Conservation (phyloP, 305 asterid genomes). For the Coffea humblotiana region DNA sequence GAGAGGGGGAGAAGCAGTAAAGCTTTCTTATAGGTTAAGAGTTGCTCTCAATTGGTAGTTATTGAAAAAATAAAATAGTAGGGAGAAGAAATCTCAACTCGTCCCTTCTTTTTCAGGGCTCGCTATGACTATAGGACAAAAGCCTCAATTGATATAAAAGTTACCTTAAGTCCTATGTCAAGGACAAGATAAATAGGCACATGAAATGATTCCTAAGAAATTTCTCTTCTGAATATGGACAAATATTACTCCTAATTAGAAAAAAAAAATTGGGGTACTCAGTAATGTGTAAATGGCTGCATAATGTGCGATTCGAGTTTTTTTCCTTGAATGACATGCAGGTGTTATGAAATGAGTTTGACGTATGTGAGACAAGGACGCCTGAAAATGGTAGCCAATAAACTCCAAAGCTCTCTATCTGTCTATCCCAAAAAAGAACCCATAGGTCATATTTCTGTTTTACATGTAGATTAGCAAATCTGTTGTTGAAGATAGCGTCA, state of each 20-base stretch:
- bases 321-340: not conserved
- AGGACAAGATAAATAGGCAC: not conserved
- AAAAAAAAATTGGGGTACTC: too few species aligned
- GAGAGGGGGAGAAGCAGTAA: too few species aligned
- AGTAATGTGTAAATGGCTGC: not conserved
- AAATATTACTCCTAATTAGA: not conserved
- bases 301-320: too few species aligned
- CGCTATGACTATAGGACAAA: too few species aligned
- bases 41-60: too few species aligned
- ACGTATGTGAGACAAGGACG: not conserved
- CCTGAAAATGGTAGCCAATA: not conserved
- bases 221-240: not conserved
- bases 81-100: too few species aligned
- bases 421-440: not conserved
- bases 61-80: too few species aligned
- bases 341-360: not conserved
- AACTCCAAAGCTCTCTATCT: not conserved
- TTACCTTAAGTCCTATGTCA: not conserved
- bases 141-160: too few species aligned
- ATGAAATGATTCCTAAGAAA: not conserved
- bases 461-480: not conserved
- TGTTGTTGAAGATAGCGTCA: not conserved
- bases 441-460: not conserved
- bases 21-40: too few species aligned
- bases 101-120: too few species aligned